Conservation (phyloP, 768 basidiomycete species). For the Krasilnikovozyma curviuscula region DNA sequence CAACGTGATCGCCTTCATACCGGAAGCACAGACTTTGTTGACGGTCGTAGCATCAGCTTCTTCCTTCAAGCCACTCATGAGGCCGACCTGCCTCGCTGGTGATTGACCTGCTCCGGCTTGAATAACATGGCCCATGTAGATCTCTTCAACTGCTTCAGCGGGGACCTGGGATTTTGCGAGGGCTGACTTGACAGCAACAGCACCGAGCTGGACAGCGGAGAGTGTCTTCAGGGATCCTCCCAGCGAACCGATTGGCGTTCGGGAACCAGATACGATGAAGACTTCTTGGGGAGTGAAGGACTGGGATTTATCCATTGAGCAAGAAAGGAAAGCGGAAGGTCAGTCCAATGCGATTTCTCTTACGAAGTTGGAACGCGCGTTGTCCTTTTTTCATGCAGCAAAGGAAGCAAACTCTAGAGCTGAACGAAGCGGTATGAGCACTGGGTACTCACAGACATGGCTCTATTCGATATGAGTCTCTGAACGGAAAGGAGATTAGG, state of each 20-base stretch:
- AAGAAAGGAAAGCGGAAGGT: too few species aligned
- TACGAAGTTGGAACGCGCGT: too few species aligned
- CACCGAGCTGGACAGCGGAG: slow-evolving; percentile 79
- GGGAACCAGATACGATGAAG: slow-evolving; percentile 68
- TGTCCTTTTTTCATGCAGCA: too few species aligned
- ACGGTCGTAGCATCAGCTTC: slow-evolving; percentile 92
- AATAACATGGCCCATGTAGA: slow-evolving; percentile 59
- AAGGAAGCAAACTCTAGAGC: too few species aligned
- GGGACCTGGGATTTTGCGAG: slow-evolving; percentile 59
- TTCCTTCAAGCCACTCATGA: slow-evolving; percentile 61
- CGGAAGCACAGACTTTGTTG: slow-evolving; percentile 99
- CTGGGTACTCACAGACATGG: too few species aligned
- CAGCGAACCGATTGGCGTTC: slow-evolving; percentile 85
- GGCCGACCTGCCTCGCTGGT: slow-evolving; percentile 94
- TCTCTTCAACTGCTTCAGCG: slow-evolving; percentile 70
- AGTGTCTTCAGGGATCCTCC: slow-evolving; percentile 73
- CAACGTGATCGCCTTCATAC: slow-evolving; percentile 86
- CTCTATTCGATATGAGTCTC: too few species aligned
- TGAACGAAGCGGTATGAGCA: too few species aligned
- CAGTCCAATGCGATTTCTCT: too few species aligned
- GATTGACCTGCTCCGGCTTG: slow-evolving; percentile 82
- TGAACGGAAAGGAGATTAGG: too few species aligned
- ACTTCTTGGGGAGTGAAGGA: slow-evolving; percentile 17
- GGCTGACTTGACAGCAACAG: slow-evolving; percentile 74
- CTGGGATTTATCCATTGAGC: too few species aligned